Percentiles rank a stretch among this genome's conserved stretches.
Conservation (phyloP, 768 basidiomycete species). For the Mrakia blollopis region DNA sequence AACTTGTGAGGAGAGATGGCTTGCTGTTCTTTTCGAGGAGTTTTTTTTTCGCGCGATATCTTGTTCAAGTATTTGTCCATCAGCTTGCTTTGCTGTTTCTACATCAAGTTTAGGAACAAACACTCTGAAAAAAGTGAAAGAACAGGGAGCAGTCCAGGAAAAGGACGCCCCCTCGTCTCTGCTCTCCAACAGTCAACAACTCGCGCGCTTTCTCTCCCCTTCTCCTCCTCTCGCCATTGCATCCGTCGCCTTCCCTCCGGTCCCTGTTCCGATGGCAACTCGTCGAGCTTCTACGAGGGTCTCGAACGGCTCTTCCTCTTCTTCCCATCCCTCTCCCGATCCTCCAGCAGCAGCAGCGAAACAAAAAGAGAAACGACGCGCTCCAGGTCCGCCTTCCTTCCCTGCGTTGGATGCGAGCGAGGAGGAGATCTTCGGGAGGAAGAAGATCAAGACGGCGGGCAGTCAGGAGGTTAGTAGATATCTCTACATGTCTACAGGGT, state of each 20-base stretch:
- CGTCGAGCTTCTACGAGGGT: conserved; percentile 1
- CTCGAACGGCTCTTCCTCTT: background rate
- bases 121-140: background rate
- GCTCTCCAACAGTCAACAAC: background rate
- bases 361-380: conserved; percentile 15
- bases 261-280: conserved; percentile 6
- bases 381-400: background rate
- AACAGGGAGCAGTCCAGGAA: background rate
- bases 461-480: conserved; percentile 11
- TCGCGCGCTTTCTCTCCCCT: background rate
- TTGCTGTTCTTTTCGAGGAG: background rate
- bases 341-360: background rate
- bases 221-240: background rate
- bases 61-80: background rate
- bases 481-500: background rate
- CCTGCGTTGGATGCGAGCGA: background rate
- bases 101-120: background rate
- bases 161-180: background rate
- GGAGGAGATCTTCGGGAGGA: conserved; percentile 14
- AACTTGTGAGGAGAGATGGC: background rate
- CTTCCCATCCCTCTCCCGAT: background rate
- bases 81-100: background rate
- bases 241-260: background rate
- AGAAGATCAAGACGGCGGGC: background rate
- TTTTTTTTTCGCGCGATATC: background rate